Evolutionary conservation across 2,329 filamentous ascomycete species (phyloP), one percentile per base, ranked within the genome.

Genomic region (Pseudogymnoascus sp.): DNA sequence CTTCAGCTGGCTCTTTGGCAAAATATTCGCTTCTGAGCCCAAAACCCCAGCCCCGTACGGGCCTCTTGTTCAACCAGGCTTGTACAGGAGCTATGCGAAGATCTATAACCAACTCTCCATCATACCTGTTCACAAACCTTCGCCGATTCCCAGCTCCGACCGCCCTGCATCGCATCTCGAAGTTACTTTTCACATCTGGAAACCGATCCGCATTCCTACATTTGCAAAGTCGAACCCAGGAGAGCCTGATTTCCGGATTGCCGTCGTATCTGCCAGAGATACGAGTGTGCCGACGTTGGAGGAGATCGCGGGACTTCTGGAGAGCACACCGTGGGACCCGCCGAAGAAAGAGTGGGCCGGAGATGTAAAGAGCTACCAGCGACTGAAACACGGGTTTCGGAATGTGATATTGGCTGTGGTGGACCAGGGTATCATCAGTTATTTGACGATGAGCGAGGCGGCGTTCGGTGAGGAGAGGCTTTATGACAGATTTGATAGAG

Each of bases 381-480:
- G 89, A 61, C 75, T 97, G 64, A 92, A 91, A 73, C 85, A 95
- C 68, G 94, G 91, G 1, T 85, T 87, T 71, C 82, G 90, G 64
- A 94, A 90, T 72, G 88, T 94, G 30, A 77, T 96, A 33, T 71
- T 99, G 21, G 94, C 92, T 0, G 82, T 97, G 2, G 91, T 96
- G 33, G 94, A 97, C 71, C 82, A 90, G 63, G 94, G 94, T 0
- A 80, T 97, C 19, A 87, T 92, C 48, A 97, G 92, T 71, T 97
- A 92, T 70, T 77, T 96, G 68, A 78, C 89, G 21, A 79, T 96
- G 61, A 84, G 82, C 1, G 91, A 97, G 75, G 85, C 84, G 9
- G 86, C 85, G 0, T 96, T 96, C 73, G 86, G 79, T 0, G 81
- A 83, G 63, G 90, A 95, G 72, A 83, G 75, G 71, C 68, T 96